Base-by-base conservation (phyloP, 148 eudicot species). In the Chenopodium formosanum region DNA sequence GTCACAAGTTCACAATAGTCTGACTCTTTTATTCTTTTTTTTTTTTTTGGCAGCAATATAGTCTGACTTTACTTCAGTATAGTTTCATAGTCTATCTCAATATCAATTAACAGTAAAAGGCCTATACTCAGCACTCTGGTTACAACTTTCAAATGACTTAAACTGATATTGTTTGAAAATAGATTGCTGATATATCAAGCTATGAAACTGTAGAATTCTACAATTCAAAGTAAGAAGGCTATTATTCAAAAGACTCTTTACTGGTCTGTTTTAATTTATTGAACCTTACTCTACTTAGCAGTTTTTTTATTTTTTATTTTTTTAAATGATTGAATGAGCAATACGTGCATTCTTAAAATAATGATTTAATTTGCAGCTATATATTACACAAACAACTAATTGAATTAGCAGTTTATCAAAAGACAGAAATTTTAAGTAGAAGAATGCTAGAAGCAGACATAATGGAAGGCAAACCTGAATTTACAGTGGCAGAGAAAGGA, bases 391-490 rank as follows among this genome's bases (percentile, higher is more conserved):
- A 40, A 40, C 7, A 40, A 40, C 44, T 40, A 40, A 40, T 40
- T 40, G 44, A 40, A 40, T 0, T 6, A 5, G 44, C 44, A 34
- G 0, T 34, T 34, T 34, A 34, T 4, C 40, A 4, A 34, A 34
- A 6, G 40, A 34, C 5, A 34, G 4, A 34, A 10, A 70, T 32
- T 22, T 44, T 37, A 17, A 50, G 23, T 25, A 16, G 31, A 27
- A 58, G 12, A 77, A 46, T 29, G 77, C 27, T 10, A 81, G 64
- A 81, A 56, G 76, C 71, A 29, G 25, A 73, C 29, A 60, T 14
- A 77, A 48, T 23, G 78, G 75, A 78, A n/a, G 46, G 89, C 91
- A 80, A 79, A 96, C 99, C 99, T 91, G 99, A 78, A 84, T 87
- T 96, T 58, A 82, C 74, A 78, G 85, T 81, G 74, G 91, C 89